Evolutionary conservation across 1,139 yeast genomes (phyloP).

Genomic region (Groenewaldozyma sp.): DNA sequence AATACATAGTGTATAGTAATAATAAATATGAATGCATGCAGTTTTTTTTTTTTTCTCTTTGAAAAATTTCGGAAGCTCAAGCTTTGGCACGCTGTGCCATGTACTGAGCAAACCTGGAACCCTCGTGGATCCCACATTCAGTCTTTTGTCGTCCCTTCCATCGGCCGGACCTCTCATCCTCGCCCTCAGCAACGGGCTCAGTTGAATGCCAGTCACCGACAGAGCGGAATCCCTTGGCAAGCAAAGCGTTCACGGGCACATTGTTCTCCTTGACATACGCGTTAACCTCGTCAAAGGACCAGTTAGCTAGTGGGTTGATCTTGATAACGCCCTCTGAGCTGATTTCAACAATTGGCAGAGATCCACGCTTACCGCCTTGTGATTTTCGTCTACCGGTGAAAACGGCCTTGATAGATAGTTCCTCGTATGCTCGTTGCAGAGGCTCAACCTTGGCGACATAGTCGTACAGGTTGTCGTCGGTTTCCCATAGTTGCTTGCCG

Average conservation of each 20-base stretch:
- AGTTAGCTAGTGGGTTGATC: conserved; percentile 80
- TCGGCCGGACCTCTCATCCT: conserved; percentile 91
- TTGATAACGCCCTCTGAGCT: conserved; percentile 60
- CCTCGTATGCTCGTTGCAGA: conserved; percentile 70
- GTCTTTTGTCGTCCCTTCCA: conserved; percentile 93
- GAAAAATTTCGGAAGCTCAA: too few relatives aligned
- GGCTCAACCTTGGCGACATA: conserved; percentile 90
- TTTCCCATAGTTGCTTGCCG: conserved; percentile 80
- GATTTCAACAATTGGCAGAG: conserved; percentile 74
- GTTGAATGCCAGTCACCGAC: conserved; percentile 97
- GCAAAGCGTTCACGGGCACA: conserved; percentile 78
- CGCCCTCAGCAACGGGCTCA: conserved; percentile 79
- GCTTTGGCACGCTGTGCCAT: conserved; percentile 26
- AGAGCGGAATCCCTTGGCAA: conserved; percentile 82
- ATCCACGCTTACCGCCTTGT: conserved; percentile 79
- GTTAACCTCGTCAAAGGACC: conserved; percentile 71
- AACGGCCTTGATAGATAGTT: conserved; percentile 66
- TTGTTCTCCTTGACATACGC: conserved; percentile 54
- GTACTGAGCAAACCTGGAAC: conserved; percentile 60
- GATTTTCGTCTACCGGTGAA: conserved; percentile 86
- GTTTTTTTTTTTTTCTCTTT: too few relatives aligned
- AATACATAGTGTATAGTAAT: too few relatives aligned
- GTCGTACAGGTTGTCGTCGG: conserved; percentile 73
- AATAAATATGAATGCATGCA: too few relatives aligned
- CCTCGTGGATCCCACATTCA: conserved; percentile 91